Conservation (phyloP, 805 yeast genomes). For the Wickerhamomyces queroliae region DNA sequence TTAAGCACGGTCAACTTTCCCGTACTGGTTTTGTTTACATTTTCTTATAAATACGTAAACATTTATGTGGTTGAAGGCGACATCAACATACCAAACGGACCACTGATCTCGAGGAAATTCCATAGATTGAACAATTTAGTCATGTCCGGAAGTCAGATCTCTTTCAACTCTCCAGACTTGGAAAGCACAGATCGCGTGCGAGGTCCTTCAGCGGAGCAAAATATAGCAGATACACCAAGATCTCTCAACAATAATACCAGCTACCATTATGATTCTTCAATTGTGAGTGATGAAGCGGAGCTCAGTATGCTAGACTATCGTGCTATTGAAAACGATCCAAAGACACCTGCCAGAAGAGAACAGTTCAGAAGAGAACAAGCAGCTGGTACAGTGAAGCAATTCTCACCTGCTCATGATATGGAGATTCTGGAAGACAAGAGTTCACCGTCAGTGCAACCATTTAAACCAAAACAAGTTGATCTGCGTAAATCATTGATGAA, state of each 20-base stretch:
- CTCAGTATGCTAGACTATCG: constrained; percentile 13
- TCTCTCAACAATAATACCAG: constrained; percentile 1
- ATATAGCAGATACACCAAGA: constrained; percentile 3
- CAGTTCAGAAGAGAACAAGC: constrained; percentile 5
- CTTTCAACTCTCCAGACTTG: no score
- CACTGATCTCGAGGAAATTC: no score
- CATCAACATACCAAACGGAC: no score
- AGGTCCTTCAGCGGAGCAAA: constrained; percentile 7
- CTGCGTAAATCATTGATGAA: constrained; percentile 6
- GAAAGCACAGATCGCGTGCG: constrained; percentile 19
- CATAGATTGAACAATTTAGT: no score
- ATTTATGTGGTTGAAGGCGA: no score
- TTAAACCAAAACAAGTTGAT: constrained; percentile 4
- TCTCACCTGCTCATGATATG: constrained; percentile 8
- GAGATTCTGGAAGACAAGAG: neutral
- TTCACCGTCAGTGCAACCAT: neutral
- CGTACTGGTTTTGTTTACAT: no score
- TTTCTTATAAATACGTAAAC: no score
- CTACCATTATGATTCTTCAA: constrained; percentile 3
- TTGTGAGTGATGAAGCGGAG: constrained; percentile 2
- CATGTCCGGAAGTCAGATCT: no score
- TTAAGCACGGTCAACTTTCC: no score
- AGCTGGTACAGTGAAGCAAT: neutral
- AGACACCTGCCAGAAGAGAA: constrained; percentile 18
- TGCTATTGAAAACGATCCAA: constrained; percentile 19